Base-by-base conservation (phyloP, 2,329 filamentous ascomycete species). In the Aureobasidium sp. region DNA sequence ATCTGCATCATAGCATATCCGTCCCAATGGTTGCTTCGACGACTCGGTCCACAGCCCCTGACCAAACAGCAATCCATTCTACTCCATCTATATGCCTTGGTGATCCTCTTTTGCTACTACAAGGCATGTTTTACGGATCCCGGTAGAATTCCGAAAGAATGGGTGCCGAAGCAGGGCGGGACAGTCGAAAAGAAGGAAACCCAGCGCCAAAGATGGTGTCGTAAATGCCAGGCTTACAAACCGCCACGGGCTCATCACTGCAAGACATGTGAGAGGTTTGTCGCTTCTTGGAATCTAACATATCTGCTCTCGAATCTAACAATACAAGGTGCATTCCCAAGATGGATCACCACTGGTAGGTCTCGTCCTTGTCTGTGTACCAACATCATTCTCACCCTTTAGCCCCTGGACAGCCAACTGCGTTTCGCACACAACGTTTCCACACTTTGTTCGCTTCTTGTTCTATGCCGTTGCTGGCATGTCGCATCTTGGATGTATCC, bases 291-390 rank as follows among this genome's bases (percentile, higher is more conserved):
- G 9, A n/a, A 49, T 17, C 11, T 39, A 25, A 44, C 12, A 29
- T 2, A 47, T 29, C 6, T 29, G 14, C 22, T 8, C 27, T 34
- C 20, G 1, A 27, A 22, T 56, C 55, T 63, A 12, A 57, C 29
- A 29, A 7, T 58, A 39, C 25, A 45, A 66, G 65, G 59, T 67
- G 89, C 73, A 83, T 91, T 53, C 87, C 88, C 41, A 88, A 85
- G 75, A 92, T 92, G 89, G 89, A 92, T 76, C 88, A 91, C 75
- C 89, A 95, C 76, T 94, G 90, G 71, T 89, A 90, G 2, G 94
- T 90, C 90, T 93, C 89, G 3, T 79, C 71, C 73, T 70, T 64
- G 69, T 65, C 31, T 36, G 12, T 17, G 44, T 25, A 8, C 27
- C 36, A 41, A 12, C n/a, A 60, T 17, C 31, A 20, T 59, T 47